Base-by-base conservation (phyloP, 345 rosid species). In the Murraya paniculata region DNA sequence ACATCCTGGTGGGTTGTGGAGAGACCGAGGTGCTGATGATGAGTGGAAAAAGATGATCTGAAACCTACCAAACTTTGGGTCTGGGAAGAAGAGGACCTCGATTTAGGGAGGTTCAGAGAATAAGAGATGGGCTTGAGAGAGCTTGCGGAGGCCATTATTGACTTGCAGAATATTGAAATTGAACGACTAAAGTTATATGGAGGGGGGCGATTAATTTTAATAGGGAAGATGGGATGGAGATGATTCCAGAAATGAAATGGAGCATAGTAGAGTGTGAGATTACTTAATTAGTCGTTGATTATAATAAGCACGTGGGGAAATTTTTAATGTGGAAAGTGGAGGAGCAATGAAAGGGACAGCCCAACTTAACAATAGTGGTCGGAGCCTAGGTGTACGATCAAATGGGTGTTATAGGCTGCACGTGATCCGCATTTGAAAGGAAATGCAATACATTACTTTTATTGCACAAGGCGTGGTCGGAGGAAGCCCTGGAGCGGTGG, bases 91-190 rank as follows among this genome's bases (percentile, higher is more conserved):
- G 25, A 35, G 5, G 80, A 65, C 18, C 18, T n/a, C 16, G 69
- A 60, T 48, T 65, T 78, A 4, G 39, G 27, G 78, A 75, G 28
- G 30, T 48, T 58, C 9, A 56, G 68, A 55, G 77, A 65, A 55
- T 76, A 65, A 76, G 80, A 58, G 24, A 76, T 7, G 16, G 41
- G 16, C 56, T 55, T 76, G 56, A 72, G 41, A 62, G 69, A 70
- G 61, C 27, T 45, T 8, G 79, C 2, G 27, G 78, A 80, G 16
- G 83, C 83, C 86, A 83, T 83, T 45, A 65, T 14, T 76, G 39
- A 35, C 6, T 9, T 13, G 30, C 0, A 4, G 22, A 30, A 53
- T 50, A 45, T 11, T 45, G 1, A n/a, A n/a, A 30, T 30, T 30
- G 14, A 41, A 11, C 2, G 16, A 41, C 14, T 41, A 11, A 41